Conservation (phyloP, 768 basidiomycete species). For the Leccinum boreale region DNA sequence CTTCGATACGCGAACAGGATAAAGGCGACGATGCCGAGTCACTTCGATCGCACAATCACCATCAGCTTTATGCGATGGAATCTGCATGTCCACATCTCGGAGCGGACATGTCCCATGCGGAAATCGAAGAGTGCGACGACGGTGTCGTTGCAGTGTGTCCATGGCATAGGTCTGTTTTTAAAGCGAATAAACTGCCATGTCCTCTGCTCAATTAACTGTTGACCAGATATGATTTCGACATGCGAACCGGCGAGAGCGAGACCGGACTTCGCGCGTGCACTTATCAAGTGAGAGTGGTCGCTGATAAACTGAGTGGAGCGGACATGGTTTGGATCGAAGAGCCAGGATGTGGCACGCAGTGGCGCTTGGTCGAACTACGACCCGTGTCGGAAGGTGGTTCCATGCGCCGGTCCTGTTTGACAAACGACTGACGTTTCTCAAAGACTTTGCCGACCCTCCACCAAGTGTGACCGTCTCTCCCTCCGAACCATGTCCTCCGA, state of each 20-base stretch:
- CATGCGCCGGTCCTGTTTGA: background rate
- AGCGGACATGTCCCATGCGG: background rate
- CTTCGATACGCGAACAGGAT: background rate
- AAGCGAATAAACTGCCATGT: background rate
- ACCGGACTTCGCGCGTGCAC: constrained; percentile 49
- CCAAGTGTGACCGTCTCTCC: constrained; percentile 20
- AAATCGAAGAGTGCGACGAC: background rate
- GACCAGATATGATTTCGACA: constrained; percentile 45
- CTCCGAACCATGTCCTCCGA: background rate
- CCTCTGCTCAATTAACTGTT: background rate
- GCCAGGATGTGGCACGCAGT: constrained; percentile 25
- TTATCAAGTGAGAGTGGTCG: background rate
- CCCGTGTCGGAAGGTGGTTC: constrained; percentile 44
- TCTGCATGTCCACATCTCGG: background rate
- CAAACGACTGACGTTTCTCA: constrained; percentile 6
- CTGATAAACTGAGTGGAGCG: constrained; percentile 34
- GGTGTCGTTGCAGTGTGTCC: background rate
- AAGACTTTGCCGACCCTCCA: constrained; percentile 68
- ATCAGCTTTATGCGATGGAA: background rate
- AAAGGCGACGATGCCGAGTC: background rate
- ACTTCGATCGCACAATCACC: background rate
- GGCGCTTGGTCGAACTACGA: constrained; percentile 57
- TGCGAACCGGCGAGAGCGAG: constrained; percentile 66
- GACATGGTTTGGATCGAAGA: constrained; percentile 52
- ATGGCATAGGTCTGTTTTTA: constrained; percentile 57